These are phyloP conservation scores for Hawksworthiomyces lignivorus DNA, from an alignment of 2,329 filamentous ascomycete species.

Conservation along the genomic window DNA sequence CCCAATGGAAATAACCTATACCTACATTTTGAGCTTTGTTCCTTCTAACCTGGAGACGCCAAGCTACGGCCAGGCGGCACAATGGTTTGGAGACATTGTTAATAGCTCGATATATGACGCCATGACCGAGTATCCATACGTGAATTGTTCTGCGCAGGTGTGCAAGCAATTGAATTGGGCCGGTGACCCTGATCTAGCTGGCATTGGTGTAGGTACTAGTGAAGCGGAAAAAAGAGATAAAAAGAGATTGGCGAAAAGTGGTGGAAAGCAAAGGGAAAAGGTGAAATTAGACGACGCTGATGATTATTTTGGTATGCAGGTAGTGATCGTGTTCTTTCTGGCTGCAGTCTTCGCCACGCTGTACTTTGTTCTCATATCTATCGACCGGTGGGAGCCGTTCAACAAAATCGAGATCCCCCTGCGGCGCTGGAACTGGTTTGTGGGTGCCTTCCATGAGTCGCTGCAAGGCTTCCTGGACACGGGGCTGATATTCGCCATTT, in stretches of 20 bases:
- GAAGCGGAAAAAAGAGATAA: neutral
- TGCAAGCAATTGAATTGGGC: slow-evolving; percentile 14
- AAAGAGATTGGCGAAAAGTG: neutral
- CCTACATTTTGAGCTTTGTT: slow-evolving; percentile 1
- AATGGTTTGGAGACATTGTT: neutral
- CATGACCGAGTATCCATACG: slow-evolving; percentile 2
- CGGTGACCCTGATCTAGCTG: slow-evolving; percentile 17
- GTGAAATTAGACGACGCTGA: neutral
- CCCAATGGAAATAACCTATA: neutral
- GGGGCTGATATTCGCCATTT: slow-evolving; percentile 15
- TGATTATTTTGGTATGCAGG: slow-evolving; percentile 1
- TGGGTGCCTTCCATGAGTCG: slow-evolving; percentile 13
- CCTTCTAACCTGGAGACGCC: neutral
- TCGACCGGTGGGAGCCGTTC: slow-evolving; percentile 9
- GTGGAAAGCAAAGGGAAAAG: neutral
- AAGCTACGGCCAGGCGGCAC: slow-evolving; percentile 1
- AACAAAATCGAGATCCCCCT: neutral
- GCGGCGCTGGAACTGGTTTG: neutral
- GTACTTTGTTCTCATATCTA: slow-evolving; percentile 12
- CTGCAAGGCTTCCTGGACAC: slow-evolving; percentile 14
- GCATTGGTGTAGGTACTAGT: slow-evolving; percentile 11
- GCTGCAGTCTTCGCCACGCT: slow-evolving; percentile 9
- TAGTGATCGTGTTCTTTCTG: slow-evolving; percentile 16
- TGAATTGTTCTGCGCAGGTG: slow-evolving; percentile 1
- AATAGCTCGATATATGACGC: neutral